Base-by-base conservation (phyloP, 768 basidiomycete species). In the Tulasnella sp. region DNA sequence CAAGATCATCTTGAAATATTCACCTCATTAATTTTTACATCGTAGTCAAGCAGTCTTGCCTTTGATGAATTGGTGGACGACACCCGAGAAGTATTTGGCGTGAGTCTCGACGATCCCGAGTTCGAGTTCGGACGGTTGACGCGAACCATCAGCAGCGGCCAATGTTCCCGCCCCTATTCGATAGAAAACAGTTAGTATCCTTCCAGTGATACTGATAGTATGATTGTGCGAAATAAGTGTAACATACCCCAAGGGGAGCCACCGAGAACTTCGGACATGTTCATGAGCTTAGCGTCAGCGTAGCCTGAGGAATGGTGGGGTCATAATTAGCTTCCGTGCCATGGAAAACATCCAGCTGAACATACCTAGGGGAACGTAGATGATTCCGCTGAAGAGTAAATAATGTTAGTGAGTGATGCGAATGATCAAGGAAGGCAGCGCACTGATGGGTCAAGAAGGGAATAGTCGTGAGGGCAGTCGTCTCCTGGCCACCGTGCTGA, bases 401-500 rank as follows among this genome's bases (percentile, higher is more conserved):
- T 70, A 73, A 34, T 45, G 29, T 1, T 10, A 8, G 51, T 44
- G 17, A 52, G 51, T 5, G 10, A 27, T 5, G 24, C 29, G 9
- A 32, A 24, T 43, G 41, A 21, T 27, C 32, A 5, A 13, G 30
- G 30, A 24, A 0, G 48, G n/a, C 0, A 15, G 49, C 56, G 26
- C 30, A 59, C 56, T 59, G 56, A 21, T 59, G 56, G 3, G 56
- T 41, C 45, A 59, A 50, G 56, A 59, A 59, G 30, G 56, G 56
- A 15, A 51, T 27, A 19, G 62, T 72, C 54, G 74, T 73, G 45
- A 73, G 64, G 27, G 67, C 68, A 58, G 73, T 74, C n/a, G 71
- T 68, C 67, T 68, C 67, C 52, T 71, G 70, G 34, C 73, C 73
- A 59, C 72, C 70, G 64, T 73, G 71, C 63, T 73, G 73, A 19